Evolutionary conservation across 495 filamentous ascomycete genomes (phyloP).

Genomic region (Chlorociboria aeruginascens): DNA sequence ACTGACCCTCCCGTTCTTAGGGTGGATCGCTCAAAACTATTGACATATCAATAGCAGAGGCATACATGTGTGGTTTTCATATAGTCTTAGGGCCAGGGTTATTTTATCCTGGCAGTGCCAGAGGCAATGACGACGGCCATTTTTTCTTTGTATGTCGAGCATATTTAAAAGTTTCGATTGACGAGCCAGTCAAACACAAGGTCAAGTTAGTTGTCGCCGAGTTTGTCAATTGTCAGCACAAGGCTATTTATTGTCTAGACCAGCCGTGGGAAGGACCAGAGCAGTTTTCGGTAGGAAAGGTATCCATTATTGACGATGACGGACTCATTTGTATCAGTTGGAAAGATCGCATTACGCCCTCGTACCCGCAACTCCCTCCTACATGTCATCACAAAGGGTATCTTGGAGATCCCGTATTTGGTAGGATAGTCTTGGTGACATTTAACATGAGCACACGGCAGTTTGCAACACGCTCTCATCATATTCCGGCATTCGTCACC

Average conservation of each 20-base stretch:
- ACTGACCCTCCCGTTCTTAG: too few relatives aligned
- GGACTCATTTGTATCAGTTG: background rate
- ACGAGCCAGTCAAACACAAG: background rate
- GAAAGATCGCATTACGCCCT: background rate
- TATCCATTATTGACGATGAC: background rate
- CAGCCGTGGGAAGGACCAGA: background rate
- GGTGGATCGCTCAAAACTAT: too few relatives aligned
- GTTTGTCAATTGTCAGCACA: background rate
- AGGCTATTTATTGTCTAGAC: background rate
- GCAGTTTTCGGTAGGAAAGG: background rate
- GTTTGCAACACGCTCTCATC: background rate
- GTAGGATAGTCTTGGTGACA: background rate
- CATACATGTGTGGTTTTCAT: too few relatives aligned
- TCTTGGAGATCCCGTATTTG: too few relatives aligned
- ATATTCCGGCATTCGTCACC: background rate
- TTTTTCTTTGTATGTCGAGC: too few relatives aligned
- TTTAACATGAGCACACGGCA: slow-evolving; percentile 1
- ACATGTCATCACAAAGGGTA: too few relatives aligned
- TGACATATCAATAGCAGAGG: too few relatives aligned
- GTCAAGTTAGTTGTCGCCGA: background rate
- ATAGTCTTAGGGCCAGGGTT: too few relatives aligned
- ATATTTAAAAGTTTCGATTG: too few relatives aligned
- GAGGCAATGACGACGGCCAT: too few relatives aligned
- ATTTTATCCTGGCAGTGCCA: too few relatives aligned
- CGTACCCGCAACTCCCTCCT: too few relatives aligned